These are phyloP conservation scores for Plasmodium coatneyi DNA, from an alignment of 169 alveolate genomes.

Conservation along the genomic window DNA sequence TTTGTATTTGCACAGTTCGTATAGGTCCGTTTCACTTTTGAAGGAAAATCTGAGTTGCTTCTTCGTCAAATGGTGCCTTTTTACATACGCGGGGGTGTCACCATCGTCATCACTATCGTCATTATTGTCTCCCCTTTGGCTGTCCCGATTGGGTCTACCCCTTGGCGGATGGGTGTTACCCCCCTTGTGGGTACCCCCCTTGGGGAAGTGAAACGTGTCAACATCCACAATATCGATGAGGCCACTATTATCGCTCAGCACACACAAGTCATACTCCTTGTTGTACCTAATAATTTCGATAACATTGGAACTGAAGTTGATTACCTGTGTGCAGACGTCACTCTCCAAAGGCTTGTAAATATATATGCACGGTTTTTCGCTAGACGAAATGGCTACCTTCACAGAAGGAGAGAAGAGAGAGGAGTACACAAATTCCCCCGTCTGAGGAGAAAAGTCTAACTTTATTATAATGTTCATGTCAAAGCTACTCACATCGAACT, in stretches of 20 bases:
- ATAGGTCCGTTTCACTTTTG: constrained; percentile 93
- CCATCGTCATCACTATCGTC: too few species aligned
- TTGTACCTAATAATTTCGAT: constrained; percentile 81
- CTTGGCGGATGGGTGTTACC: not conserved
- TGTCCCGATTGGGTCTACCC: not conserved
- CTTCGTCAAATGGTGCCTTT: constrained; percentile 70
- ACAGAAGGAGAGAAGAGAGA: constrained; percentile 23
- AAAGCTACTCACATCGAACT: constrained; percentile 84
- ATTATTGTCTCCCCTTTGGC: not conserved
- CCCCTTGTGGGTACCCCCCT: not conserved
- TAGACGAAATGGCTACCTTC: constrained; percentile 63
- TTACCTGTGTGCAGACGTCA: constrained; percentile 34
- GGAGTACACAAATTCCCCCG: constrained; percentile 33
- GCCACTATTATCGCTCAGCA: constrained; percentile 85
- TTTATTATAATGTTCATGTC: constrained; percentile 82
- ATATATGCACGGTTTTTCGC: constrained; percentile 41
- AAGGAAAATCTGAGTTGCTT: constrained; percentile 60
- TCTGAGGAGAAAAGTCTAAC: constrained; percentile 60
- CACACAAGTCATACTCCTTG: constrained; percentile 78
- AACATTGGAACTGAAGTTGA: constrained; percentile 27
- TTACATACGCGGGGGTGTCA: constrained; percentile 8
- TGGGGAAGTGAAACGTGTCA: constrained; percentile 84
- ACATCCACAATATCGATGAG: constrained; percentile 88
- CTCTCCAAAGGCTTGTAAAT: constrained; percentile 58
- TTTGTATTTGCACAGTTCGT: constrained; percentile 88